Base-by-base conservation (phyloP, 2,329 filamentous ascomycete species). In the Bipolaris bicolor region DNA sequence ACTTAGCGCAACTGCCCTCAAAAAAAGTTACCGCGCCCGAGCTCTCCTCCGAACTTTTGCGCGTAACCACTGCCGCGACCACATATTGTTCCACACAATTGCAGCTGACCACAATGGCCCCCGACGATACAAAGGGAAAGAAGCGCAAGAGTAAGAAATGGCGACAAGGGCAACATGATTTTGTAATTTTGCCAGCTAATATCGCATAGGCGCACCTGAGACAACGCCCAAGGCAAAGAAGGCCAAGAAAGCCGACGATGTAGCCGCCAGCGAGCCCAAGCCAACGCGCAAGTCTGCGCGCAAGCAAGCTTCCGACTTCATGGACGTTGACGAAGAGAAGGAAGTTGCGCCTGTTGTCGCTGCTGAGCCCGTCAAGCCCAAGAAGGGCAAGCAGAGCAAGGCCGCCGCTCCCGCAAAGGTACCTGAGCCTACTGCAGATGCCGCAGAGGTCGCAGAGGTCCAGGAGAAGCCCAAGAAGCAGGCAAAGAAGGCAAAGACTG, bases 91-190 rank as follows among this genome's bases (percentile, higher is more conserved):
- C 61, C 34, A 53, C 50, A 49, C 56, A 57, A 52, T 58, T 47
- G 61, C 47, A 53, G 36, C 37, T 44, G 20, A 34, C 20, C 15
- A 50, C 50, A 76, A 86, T 86, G 84, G 82, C 82, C 52, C 79
- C 80, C 62, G 82, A 83, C 67, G 71, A 73, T 33, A 76, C 78
- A 63, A 83, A 83, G 65, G 77, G 76, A 39, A 86, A 82, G 71
- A 86, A 86, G 80, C 81, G 82, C 75, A 84, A 84, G 69, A 79
- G 82, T 82, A 73, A 39, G 69, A 36, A 1, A 9, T 46, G n/a
- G 24, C 40, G 10, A 47, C 5, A 11, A 15, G 20, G 31, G 33
- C 15, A 26, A 46, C 20, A 20, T 18, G 18, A 33, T 58, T 49
- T 55, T 11, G 22, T 29, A 47, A 7, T 20, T 36, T 61, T 62